Percentiles rank a stretch among this genome's conserved stretches.
phyloP scores from a whole-genome alignment of 345 rosid genomes.

The Bretschneidera sinensis region DNA sequence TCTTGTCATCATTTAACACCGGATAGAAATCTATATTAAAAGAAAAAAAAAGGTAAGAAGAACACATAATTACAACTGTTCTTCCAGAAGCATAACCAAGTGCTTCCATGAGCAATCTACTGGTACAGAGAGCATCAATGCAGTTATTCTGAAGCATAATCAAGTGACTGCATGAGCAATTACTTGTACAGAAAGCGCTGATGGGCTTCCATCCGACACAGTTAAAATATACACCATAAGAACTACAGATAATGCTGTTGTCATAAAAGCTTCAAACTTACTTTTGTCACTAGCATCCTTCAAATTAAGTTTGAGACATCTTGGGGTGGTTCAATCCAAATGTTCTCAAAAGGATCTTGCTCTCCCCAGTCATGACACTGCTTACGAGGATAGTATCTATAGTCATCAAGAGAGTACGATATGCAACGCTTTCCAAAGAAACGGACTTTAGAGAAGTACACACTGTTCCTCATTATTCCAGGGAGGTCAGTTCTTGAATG shows the following conservation, averaged over 20 bases:
- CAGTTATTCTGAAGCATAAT: not conserved
- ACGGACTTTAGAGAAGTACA: constrained; percentile 67
- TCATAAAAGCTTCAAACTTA: constrained; percentile 9
- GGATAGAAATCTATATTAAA: not conserved
- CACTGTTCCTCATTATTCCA: constrained; percentile 51
- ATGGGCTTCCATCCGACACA: not conserved
- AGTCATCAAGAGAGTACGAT: constrained; percentile 43
- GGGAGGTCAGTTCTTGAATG: constrained; percentile 43
- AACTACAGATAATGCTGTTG: not conserved
- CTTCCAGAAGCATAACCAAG: not conserved
- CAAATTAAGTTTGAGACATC: constrained; percentile 30
- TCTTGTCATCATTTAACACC: not conserved
- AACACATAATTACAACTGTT: not conserved
- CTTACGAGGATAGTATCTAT: constrained; percentile 58
- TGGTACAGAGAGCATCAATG: too few species aligned
- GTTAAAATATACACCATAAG: not conserved
- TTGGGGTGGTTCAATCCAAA: constrained; percentile 63
- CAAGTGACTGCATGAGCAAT: not conserved
- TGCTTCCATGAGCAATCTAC: not conserved
- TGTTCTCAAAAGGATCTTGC: constrained; percentile 49
- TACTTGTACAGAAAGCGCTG: too few species aligned
- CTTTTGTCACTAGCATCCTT: constrained; percentile 12
- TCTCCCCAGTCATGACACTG: constrained; percentile 62
- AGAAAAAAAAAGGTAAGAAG: constrained; percentile 6
- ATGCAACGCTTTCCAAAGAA: constrained; percentile 65